phyloP scores from a whole-genome alignment of 1,284 basidiomycete species.

The Ganoderma leucocontextum region DNA sequence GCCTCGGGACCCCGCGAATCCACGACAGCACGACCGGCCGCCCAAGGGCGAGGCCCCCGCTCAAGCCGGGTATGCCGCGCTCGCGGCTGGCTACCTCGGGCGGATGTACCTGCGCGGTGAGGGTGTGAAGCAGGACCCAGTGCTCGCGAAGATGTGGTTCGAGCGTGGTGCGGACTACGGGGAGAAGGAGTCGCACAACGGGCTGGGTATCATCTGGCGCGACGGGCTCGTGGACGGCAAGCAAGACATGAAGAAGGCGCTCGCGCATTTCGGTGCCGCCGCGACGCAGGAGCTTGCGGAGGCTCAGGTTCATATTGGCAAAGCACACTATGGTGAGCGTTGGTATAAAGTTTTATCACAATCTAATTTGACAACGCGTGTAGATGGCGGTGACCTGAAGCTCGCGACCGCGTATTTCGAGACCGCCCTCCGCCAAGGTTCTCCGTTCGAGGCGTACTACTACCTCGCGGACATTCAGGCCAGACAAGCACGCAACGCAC shows the following conservation, averaged over 20 bases:
- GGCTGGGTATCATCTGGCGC: slow-evolving; percentile 90
- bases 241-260: slow-evolving; percentile 76
- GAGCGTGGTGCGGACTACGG: slow-evolving; percentile 84
- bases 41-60: slow-evolving; percentile 63
- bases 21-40: slow-evolving; percentile 50
- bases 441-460: slow-evolving; percentile 92
- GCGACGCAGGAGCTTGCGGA: slow-evolving; percentile 89
- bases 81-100: slow-evolving; percentile 87
- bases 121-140: slow-evolving; percentile 83
- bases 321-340: slow-evolving; percentile 80
- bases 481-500: slow-evolving; percentile 55
- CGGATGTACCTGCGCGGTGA: slow-evolving; percentile 96
- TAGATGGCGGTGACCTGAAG: slow-evolving; percentile 71
- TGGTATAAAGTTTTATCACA: slow-evolving; percentile 7
- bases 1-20: slow-evolving; percentile 75
- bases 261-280: slow-evolving; percentile 79
- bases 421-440: slow-evolving; percentile 83
- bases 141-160: slow-evolving; percentile 92
- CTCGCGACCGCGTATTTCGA: slow-evolving; percentile 81
- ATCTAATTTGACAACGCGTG: not conserved
- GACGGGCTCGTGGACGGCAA: slow-evolving; percentile 81
- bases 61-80: slow-evolving; percentile 72
- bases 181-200: slow-evolving; percentile 90
- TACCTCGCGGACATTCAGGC: slow-evolving; percentile 87
- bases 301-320: slow-evolving; percentile 90